Percentiles rank a stretch among this genome's conserved stretches.
Evolutionary conservation across 352 stramenopile species (phyloP).

Genomic region (Phytophthora kernoviae): DNA sequence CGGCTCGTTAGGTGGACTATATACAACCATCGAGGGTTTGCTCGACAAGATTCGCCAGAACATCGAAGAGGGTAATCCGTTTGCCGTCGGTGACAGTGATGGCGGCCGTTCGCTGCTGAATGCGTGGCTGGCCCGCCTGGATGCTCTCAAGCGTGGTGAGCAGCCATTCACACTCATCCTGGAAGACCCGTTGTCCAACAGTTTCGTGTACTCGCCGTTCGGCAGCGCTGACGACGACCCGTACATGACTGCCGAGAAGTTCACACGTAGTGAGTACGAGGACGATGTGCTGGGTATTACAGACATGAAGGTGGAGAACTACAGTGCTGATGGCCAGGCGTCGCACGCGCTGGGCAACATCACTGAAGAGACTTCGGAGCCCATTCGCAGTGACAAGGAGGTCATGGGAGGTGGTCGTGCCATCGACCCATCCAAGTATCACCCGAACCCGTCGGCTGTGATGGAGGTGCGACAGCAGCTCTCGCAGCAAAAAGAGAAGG

Average conservation of each 20-base stretch:
- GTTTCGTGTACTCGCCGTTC: conserved; percentile 85
- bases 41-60: conserved; percentile 86
- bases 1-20: conserved; percentile 89
- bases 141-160: conserved; percentile 59
- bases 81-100: conserved; percentile 81
- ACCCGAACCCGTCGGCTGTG: conserved; percentile 65
- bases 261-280: conserved; percentile 88
- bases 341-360: conserved; percentile 30
- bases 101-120: conserved; percentile 62
- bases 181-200: conserved; percentile 91
- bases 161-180: conserved; percentile 91
- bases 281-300: conserved; percentile 92
- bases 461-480: conserved; percentile 60
- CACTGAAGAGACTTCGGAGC: conserved; percentile 36
- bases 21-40: conserved; percentile 94
- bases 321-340: conserved; percentile 34
- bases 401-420: conserved; percentile 59
- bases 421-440: conserved; percentile 61
- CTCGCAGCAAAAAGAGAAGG: conserved; percentile 31
- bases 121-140: conserved; percentile 54
- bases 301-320: conserved; percentile 93
- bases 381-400: conserved; percentile 66
- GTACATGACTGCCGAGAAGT: conserved; percentile 82
- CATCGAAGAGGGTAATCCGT: conserved; percentile 82
- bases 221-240: conserved; percentile 58